Evolutionary conservation across 768 basidiomycete genomes (phyloP).

Genomic region (Rhodotorula kratochvilovae): DNA sequence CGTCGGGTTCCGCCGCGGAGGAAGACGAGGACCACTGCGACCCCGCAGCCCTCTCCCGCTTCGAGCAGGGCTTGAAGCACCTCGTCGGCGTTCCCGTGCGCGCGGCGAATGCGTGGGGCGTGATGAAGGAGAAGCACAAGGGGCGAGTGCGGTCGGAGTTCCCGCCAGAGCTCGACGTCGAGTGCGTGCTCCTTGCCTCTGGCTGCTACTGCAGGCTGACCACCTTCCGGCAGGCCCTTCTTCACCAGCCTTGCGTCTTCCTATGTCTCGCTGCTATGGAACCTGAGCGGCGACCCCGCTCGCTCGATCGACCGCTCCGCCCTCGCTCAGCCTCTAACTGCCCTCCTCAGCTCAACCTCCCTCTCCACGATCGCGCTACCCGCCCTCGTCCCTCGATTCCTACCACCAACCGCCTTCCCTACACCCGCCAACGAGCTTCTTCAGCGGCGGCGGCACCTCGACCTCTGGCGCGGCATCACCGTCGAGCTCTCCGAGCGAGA

Average conservation of each 20-base stretch:
- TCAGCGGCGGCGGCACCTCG: constrained; percentile 37
- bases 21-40: constrained; percentile 4
- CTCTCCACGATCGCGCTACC: constrained; percentile 51
- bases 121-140: neutral
- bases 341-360: neutral
- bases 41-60: constrained; percentile 45
- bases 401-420: constrained; percentile 51
- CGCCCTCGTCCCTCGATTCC: constrained; percentile 60
- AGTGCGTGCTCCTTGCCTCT: constrained; percentile 2
- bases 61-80: constrained; percentile 73
- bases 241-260: constrained; percentile 48
- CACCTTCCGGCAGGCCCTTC: neutral
- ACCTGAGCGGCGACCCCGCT: constrained; percentile 50
- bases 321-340: constrained; percentile 50
- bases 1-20: neutral
- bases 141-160: constrained; percentile 29
- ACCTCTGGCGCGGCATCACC: constrained; percentile 58
- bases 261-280: constrained; percentile 52
- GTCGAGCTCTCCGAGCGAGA: constrained; percentile 54
- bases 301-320: constrained; percentile 65
- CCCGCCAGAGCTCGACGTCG: constrained; percentile 51
- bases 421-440: constrained; percentile 24
- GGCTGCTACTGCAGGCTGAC: too few relatives aligned
- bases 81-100: constrained; percentile 66
- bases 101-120: constrained; percentile 61